These are phyloP conservation scores for Candida anglica DNA, from an alignment of 805 yeast genomes.

Conservation along the genomic window DNA sequence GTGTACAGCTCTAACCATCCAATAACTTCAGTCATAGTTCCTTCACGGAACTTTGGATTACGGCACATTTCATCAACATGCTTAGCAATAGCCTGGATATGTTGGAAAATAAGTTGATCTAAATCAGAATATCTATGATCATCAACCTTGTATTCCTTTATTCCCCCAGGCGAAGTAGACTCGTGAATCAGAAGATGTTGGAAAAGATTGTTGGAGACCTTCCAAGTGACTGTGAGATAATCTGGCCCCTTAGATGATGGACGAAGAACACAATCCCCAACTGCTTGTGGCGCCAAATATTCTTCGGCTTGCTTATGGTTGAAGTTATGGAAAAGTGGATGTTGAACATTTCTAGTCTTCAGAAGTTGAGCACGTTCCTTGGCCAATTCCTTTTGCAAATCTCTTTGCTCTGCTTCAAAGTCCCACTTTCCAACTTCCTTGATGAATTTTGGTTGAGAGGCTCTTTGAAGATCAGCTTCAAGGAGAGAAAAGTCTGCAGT, in stretches of 20 bases:
- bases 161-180: slow-evolving; percentile 59
- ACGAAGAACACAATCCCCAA: slow-evolving; percentile 91
- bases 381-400: slow-evolving; percentile 52
- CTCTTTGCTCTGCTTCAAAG: slow-evolving; percentile 65
- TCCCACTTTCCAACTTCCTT: slow-evolving; percentile 77
- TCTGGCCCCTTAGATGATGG: slow-evolving; percentile 90
- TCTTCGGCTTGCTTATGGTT: slow-evolving; percentile 89
- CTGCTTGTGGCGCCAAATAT: slow-evolving; percentile 77
- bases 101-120: slow-evolving; percentile 88
- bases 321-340: slow-evolving; percentile 84
- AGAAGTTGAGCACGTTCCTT: slow-evolving; percentile 65
- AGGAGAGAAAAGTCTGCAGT: slow-evolving; percentile 70
- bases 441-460: slow-evolving; percentile 41
- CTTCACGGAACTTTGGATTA: slow-evolving; percentile 85
- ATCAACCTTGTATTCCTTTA: slow-evolving; percentile 57
- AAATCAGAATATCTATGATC: slow-evolving; percentile 72
- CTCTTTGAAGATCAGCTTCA: slow-evolving; percentile 58
- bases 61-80: slow-evolving; percentile 80
- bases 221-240: slow-evolving; percentile 93
- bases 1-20: slow-evolving; percentile 87
- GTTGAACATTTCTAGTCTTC: slow-evolving; percentile 77
- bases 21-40: slow-evolving; percentile 73
- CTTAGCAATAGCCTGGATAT: slow-evolving; percentile 77
- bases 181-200: slow-evolving; percentile 90
- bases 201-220: slow-evolving; percentile 83